Conservation (phyloP, 163 green algal species). For the Trebouxiophyceae sp. region DNA sequence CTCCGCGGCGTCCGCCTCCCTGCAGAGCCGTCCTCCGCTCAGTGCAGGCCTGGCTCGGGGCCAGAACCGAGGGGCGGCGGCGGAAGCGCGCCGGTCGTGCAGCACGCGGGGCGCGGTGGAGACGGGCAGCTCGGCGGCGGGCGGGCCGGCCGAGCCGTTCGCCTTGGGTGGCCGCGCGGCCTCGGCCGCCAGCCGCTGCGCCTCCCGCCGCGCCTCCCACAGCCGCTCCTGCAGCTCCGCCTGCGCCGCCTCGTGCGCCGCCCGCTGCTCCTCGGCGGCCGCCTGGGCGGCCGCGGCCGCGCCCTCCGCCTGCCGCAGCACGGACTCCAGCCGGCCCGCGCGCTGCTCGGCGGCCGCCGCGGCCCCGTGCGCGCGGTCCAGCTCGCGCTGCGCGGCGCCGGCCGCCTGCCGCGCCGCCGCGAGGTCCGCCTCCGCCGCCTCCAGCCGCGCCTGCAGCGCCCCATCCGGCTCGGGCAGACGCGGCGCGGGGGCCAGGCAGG, state of each 20-base stretch:
- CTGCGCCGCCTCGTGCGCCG: slow-evolving; percentile 14
- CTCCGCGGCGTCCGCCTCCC: too few species aligned
- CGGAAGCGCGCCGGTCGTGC: too few species aligned
- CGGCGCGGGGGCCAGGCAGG: neutral
- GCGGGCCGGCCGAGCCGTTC: too few species aligned
- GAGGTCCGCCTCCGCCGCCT: neutral
- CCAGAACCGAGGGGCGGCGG: too few species aligned
- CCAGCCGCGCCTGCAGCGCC: too few species aligned
- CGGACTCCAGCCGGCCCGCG: slow-evolving; percentile 1
- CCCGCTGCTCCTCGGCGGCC: slow-evolving; percentile 13
- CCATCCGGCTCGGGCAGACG: neutral
- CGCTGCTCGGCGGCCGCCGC: too few species aligned
- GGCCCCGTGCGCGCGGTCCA: neutral
- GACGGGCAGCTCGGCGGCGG: too few species aligned
- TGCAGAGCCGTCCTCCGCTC: too few species aligned
- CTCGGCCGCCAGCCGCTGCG: too few species aligned
- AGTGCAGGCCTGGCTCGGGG: too few species aligned
- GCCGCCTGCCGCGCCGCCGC: neutral
- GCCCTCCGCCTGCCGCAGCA: neutral
- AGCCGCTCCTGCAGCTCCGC: slow-evolving; percentile 26
- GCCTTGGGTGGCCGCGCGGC: too few species aligned
- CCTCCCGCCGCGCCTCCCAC: slow-evolving; percentile 20
- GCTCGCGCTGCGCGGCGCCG: neutral
- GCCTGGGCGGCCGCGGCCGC: neutral
- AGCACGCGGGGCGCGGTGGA: too few species aligned